Base-by-base conservation (phyloP, 257 asterid species). In the Ilex aquifolium region DNA sequence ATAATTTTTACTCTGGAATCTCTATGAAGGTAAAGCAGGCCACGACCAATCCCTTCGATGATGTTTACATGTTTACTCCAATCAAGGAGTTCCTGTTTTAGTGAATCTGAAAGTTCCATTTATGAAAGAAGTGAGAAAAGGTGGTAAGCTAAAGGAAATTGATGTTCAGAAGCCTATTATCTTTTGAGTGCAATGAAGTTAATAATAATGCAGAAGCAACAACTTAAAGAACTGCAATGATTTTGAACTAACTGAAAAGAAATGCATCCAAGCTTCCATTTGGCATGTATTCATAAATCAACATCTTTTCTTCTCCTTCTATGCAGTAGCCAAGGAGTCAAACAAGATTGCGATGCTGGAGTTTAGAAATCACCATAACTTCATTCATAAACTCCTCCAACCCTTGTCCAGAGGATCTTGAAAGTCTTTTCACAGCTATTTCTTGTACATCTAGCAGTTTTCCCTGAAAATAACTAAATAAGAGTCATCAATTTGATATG, bases 241-340 rank as follows among this genome's bases (percentile, higher is more conserved):
- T 21, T 21, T 11, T 46, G 4, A 46, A 78, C 82, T 59, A 21
- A 82, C 84, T 84, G 50, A 76, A 78, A 12, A 82, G 82, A 59
- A 46, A 57, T n/a, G 76, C 71, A 56, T 82, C 85, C 70, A 83
- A 69, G 76, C 81, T 77, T 69, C 51, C 76, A 49, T 87, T 87
- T 48, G 85, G 84, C 84, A 83, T 72, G 88, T 76, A 84, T 60
- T 86, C 95, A 59, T 86, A 83, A n/a, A 86, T 44, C 60, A 86
- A 44, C 83, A 86, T 74, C 54, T 71, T 76, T 65, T 78, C 87
- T 50, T 71, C 76, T 44, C 70, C 70, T 39, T 80, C 85, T 15
- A 72, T 70, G 49, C 81, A 74, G 67, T 85, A 83, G 32, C 85
- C 90, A 2, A 78, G 65, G 9, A 83, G 72, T 56, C 76, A 70